Conservation (phyloP, 2,329 filamentous ascomycete genomes). For the Colletotrichum limetticola region DNA sequence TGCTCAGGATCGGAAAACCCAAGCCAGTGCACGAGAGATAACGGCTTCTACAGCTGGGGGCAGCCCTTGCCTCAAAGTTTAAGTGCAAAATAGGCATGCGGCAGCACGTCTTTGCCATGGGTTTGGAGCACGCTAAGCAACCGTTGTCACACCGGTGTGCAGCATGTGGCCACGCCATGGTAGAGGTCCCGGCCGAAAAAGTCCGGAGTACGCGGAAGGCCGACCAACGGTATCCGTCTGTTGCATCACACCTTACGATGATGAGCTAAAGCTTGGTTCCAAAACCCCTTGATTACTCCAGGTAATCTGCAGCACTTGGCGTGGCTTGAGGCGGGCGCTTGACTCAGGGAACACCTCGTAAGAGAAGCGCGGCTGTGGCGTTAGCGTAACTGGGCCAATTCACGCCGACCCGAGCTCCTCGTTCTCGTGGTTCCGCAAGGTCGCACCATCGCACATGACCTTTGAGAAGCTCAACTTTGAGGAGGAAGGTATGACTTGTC, state of each 20-base stretch:
- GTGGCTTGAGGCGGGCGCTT: not conserved
- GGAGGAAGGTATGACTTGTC: not conserved
- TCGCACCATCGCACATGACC: not conserved
- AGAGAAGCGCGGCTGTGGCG: constrained; percentile 1
- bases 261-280: not conserved
- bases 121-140: not conserved
- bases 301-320: not conserved
- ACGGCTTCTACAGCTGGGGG: not conserved
- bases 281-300: not conserved
- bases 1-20: not conserved
- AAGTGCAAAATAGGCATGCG: not conserved
- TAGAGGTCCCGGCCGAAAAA: not conserved
- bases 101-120: not conserved
- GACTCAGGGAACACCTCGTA: constrained; percentile 20
- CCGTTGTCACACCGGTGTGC: not conserved
- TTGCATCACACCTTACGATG: not conserved
- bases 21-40: not conserved
- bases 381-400: not conserved
- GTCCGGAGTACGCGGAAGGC: constrained; percentile 6
- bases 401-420: not conserved
- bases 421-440: not conserved
- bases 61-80: not conserved
- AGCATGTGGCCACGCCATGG: not conserved
- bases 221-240: not conserved
- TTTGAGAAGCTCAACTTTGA: not conserved